Evolutionary conservation across 176 grass and related monocot species (phyloP), one percentile per base, ranked within the genome.

Genomic region (Oropetium thomaeum): DNA sequence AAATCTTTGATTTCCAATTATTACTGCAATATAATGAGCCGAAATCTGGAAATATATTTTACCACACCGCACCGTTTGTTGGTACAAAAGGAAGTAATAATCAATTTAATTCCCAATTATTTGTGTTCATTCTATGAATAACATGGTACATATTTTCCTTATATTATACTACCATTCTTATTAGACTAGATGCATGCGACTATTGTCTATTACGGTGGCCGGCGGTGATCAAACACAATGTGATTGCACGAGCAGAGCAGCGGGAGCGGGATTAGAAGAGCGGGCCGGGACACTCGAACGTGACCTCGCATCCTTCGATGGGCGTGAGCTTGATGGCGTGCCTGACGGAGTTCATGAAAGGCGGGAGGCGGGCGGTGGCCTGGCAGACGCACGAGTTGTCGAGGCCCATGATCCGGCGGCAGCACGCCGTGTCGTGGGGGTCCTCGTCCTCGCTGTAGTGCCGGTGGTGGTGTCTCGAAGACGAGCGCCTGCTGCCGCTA

Each of bases 311-410:
- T 4, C 87, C 93, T 1, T 87, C 67, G 1, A 83, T 38, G 0
- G 89, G 84, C 10, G 32, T 87, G 64, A 96, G 72, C 19, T 60
- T 87, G 81, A 96, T 16, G 51, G 78, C 40, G 39, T 96, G 93
- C 58, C 83, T 70, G 31, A 86, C 70, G 26, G 74, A 58, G 43
- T 76, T 80, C 38, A 96, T 78, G 81, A 96, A 96, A 16, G 70
- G 8, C 9, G 93, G 93, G 5, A 92, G 81, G 10, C 87, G 81
- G 4, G 81, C 77, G 4, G 69, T 43, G 26, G 70, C 85, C 49
- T 85, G 89, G 79, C 93, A 92, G 45, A 78, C 75, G 75, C 93
- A 96, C 8, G 89, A 77, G 67, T 86, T 85, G 76, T 96, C 89
- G 4, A 90, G 67, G 3, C 86, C 79, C 78, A 81, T 82, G 17